Evolutionary conservation across 2,329 filamentous ascomycete genomes (phyloP), one percentile per base, ranked within the genome.

Genomic region (Xenosphaeropsis pyriputrescens): DNA sequence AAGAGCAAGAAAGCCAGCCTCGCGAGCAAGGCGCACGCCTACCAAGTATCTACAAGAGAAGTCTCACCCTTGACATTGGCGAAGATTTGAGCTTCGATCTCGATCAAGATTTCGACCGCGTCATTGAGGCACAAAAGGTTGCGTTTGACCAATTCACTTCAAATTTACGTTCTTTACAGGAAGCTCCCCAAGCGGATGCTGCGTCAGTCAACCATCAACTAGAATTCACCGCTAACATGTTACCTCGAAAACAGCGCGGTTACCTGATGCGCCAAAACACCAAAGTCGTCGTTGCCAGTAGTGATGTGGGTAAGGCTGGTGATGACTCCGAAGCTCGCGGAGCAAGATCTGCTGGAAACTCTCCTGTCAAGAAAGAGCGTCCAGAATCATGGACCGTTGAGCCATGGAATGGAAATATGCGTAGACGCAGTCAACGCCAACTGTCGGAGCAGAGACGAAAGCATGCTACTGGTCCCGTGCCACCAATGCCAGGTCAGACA

Each of bases 241-340:
- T 58, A 53, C 52, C 62, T 50, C 66, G 60, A 48, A 69, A 68
- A 75, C 82, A 95, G 88, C 88, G 93, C 65, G 91, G 91, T 40
- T 98, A 98, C 55, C 70, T 96, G 34, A 98, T 96, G 89, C 79
- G 91, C 52, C 89, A 98, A 52, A 98, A 96, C 61, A 96, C 89
- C 3, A 96, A 96, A 59, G 73, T 98, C 38, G 85, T 98, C 36
- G 77, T 93, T 36, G 91, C 91, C n/a, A 93, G 79, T 55, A 68
- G 71, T 34, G 68, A 68, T 41, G 56, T 63, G 40, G 79, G 85
- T 57, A 79, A 81, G 46, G 68, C 80, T 44, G 61, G 65, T 22
- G 65, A 79, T 56, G 46, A 60, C 46, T 58, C 64, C 16, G 52
- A 57, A 34, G 30, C 16, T 32, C 56, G 57, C 57, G 61, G 66